Percentiles rank a stretch among this genome's conserved stretches.
These are phyloP conservation scores for Tetrapisispora namnaoensis DNA, from an alignment of 805 yeast species.

Conservation along the genomic window DNA sequence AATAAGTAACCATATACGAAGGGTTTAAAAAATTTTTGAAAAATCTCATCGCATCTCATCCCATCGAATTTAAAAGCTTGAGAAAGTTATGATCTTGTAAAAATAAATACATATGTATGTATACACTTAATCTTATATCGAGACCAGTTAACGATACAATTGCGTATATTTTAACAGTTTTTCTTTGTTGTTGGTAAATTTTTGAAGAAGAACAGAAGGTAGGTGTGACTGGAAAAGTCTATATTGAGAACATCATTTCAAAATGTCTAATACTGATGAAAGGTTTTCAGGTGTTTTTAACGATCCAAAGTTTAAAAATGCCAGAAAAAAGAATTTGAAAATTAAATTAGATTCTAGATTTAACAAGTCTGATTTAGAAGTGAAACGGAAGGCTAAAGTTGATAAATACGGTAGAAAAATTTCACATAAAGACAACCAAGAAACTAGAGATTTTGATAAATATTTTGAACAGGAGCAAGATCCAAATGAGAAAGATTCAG, in stretches of 20 bases:
- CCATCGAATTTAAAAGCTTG: constrained; percentile 2
- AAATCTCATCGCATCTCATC: constrained; percentile 21
- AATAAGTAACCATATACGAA: not conserved
- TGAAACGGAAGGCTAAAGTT: constrained; percentile 52
- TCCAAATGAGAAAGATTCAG: constrained; percentile 14
- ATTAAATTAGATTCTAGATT: constrained; percentile 83
- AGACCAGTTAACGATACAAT: no score
- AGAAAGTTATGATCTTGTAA: no score
- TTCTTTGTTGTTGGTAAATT: no score
- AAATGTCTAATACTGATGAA: constrained; percentile 42
- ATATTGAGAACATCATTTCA: not conserved
- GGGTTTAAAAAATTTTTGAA: not conserved
- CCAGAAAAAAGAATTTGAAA: constrained; percentile 58
- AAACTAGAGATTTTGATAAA: constrained; percentile 46
- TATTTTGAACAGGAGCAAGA: constrained; percentile 45
- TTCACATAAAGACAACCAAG: constrained; percentile 19
- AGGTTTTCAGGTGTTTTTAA: constrained; percentile 70
- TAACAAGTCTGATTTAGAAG: constrained; percentile 48
- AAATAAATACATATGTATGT: no score
- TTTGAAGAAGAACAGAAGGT: no score
- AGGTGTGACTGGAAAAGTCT: no score
- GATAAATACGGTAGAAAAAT: constrained; percentile 84
- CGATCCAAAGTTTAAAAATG: constrained; percentile 81
- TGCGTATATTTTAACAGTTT: no score
- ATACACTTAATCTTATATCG: no score